These are phyloP conservation scores for Simmondsia chinensis DNA, from an alignment of 148 eudicot genomes.

Conservation along the genomic window DNA sequence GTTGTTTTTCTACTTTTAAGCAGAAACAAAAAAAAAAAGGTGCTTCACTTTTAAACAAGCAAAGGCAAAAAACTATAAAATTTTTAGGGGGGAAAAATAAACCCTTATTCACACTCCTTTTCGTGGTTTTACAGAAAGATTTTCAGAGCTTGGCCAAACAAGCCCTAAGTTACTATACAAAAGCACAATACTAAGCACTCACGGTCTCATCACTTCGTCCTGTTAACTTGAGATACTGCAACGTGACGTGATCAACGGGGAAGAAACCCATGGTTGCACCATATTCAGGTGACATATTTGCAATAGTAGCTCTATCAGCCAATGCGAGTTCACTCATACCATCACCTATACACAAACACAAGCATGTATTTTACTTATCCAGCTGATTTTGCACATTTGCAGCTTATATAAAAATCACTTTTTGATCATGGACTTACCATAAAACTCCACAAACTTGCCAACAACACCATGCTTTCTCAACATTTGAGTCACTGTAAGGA, in stretches of 20 bases:
- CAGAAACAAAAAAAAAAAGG: too few relatives aligned
- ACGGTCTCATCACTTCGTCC: conserved; percentile 94
- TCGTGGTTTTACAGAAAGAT: not conserved
- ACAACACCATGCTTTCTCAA: conserved; percentile 98
- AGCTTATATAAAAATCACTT: too few relatives aligned
- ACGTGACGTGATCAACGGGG: conserved; percentile 89
- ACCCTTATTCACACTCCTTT: too few relatives aligned
- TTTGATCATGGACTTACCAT: conserved; percentile 60
- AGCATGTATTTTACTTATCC: not conserved
- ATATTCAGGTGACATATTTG: conserved; percentile 98
- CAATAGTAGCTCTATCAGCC: conserved; percentile 97
- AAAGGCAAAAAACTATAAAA: too few relatives aligned
- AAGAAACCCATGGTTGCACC: conserved; percentile 99
- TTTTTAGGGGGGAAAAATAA: too few relatives aligned
- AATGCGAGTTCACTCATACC: conserved; percentile 70
- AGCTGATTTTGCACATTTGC: too few relatives aligned
- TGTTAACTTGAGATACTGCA: conserved; percentile 80
- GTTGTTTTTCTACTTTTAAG: too few relatives aligned
- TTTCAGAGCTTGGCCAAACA: not conserved
- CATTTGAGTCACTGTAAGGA: conserved; percentile 94
- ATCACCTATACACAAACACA: conserved; percentile 35
- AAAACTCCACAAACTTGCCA: conserved; percentile 94
- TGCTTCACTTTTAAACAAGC: too few relatives aligned
- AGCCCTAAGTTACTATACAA: too few relatives aligned
- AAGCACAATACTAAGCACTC: too few relatives aligned